Base-by-base conservation (phyloP, 179 eudicot species). In the Kewa caespitosa region DNA sequence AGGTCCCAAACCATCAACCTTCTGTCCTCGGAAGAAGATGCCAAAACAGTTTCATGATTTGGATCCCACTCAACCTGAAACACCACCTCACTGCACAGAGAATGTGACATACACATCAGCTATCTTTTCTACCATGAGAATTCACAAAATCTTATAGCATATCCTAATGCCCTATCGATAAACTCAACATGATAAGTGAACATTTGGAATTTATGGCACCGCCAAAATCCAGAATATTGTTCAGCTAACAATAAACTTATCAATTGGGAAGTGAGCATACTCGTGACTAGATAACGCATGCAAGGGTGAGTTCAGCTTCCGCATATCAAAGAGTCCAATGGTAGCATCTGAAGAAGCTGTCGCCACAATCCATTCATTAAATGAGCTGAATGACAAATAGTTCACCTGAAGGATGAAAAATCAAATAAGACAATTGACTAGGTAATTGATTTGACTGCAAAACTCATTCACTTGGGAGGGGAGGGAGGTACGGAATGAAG, bases 41-140 rank as follows among this genome's bases (percentile, higher is more conserved):
- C 97, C 79, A 94, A 76, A 43, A 94, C 88, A 41, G 97, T 91
- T 80, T 94, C 98, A 75, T 94, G 98, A 82, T 92, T 87, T 14
- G 98, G 98, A 87, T 94, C 95, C 98, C 98, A 94, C 70, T 94
- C 98, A 64, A 94, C 97, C 86, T 94, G 97, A 81, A 94, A 94
- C 46, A 92, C 98, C 78, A 89, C 97, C 76, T 94, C 97, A 41
- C 98, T 94, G 91, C 50, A 62, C 33, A 38, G 22, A 67, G 39
- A 55, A 43, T 18, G 20, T 32, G 17, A 7, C 6, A 38, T 5
- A 42, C 33, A 74, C 27, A 10, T 59, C 28, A 48, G 59, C 32
- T 7, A 8, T 28, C 32, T 37, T n/a, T n/a, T 7, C 62, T 42
- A 6, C 31, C 38, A 75, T 54, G 65, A 60, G 67, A 52, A 3